Evolutionary conservation across 1,284 basidiomycete species (phyloP).

Genomic region (Microbotryum silenes-acaulis): DNA sequence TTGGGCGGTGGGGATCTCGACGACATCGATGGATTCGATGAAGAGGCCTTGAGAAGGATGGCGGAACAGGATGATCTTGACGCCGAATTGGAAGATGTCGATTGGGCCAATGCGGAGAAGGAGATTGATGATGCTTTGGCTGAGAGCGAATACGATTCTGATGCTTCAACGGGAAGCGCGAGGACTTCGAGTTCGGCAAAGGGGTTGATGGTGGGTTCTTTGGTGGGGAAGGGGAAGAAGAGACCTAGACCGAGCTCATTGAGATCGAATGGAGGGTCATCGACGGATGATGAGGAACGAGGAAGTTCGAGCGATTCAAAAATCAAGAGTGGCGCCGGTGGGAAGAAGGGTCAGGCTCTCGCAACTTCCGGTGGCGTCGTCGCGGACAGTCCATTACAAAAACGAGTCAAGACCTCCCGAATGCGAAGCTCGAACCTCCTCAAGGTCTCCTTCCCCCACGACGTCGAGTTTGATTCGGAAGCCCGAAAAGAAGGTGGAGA

Average conservation of each 20-base stretch:
- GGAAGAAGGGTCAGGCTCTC: too few species aligned
- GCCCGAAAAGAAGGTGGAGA: not conserved
- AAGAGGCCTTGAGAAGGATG: constrained; percentile 5
- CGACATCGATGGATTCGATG: constrained; percentile 9
- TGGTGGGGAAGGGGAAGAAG: not conserved
- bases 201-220: not conserved
- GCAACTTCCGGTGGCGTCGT: not conserved
- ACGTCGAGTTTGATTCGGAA: not conserved
- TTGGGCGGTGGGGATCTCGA: not conserved
- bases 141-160: constrained; percentile 57
- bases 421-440: constrained; percentile 16
- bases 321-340: not conserved
- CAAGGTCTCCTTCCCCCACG: constrained; percentile 22
- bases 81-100: constrained; percentile 30
- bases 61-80: constrained; percentile 4
- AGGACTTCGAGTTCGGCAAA: not conserved
- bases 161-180: constrained; percentile 12
- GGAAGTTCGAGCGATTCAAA: not conserved
- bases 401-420: constrained; percentile 25
- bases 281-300: not conserved
- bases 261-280: constrained; percentile 3
- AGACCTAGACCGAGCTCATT: not conserved
- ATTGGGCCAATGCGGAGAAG: constrained; percentile 68
- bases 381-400: constrained; percentile 19
- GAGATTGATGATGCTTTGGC: constrained; percentile 81